Conservation (phyloP, 2,329 filamentous ascomycete species). For the Colletotrichum cereale region DNA sequence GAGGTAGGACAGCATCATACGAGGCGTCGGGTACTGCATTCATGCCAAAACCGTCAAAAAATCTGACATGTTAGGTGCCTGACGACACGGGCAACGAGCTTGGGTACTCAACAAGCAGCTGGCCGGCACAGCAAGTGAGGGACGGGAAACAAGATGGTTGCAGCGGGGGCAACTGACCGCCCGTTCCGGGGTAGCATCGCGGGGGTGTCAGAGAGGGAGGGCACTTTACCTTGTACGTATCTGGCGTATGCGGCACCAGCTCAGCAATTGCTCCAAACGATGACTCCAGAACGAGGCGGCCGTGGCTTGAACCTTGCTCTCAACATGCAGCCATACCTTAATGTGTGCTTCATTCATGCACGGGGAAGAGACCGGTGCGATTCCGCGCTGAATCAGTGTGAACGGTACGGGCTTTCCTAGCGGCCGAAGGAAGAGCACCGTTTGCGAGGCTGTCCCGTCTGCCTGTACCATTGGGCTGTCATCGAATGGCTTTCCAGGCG, state of each 20-base stretch:
- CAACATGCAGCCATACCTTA: constrained; percentile 39
- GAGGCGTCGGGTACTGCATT: constrained; percentile 28
- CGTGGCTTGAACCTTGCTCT: constrained; percentile 28
- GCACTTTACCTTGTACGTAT: constrained; percentile 28
- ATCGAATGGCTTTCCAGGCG: constrained; percentile 25
- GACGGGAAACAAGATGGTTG: constrained; percentile 20
- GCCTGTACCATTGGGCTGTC: constrained; percentile 25
- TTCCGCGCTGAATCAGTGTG: constrained; percentile 28
- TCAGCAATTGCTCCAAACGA: constrained; percentile 9
- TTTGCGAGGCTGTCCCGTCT: constrained; percentile 25
- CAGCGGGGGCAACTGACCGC: constrained; percentile 24
- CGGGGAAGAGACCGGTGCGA: constrained; percentile 36
- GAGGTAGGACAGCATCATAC: constrained; percentile 29
- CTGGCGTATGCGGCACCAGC: constrained; percentile 26
- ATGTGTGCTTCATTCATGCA: constrained; percentile 38
- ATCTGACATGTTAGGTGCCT: constrained; percentile 5
- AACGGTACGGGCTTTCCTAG: constrained; percentile 28
- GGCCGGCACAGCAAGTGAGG: constrained; percentile 17
- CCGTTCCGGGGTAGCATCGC: constrained; percentile 35
- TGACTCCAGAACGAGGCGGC: constrained; percentile 30
- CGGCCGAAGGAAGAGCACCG: constrained; percentile 23
- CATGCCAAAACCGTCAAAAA: constrained; percentile 5
- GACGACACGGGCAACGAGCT: constrained; percentile 24
- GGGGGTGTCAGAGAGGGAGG: constrained; percentile 14
- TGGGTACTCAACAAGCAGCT: constrained; percentile 35